Base-by-base conservation (phyloP, 2,329 filamentous ascomycete genomes). In the Microcyclospora pomicola region DNA sequence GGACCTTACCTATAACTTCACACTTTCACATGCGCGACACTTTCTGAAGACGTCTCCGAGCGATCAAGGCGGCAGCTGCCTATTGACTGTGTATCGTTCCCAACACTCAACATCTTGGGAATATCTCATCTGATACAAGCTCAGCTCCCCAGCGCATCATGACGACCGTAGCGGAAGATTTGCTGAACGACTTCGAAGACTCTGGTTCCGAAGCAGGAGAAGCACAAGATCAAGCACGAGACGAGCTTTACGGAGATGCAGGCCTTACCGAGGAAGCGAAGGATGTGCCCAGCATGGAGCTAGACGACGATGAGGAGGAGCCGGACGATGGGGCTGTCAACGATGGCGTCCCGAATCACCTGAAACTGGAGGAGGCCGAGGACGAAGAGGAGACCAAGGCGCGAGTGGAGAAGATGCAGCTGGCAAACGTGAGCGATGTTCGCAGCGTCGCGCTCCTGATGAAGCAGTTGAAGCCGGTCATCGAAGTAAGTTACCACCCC, bases 111-210 rank as follows among this genome's bases (percentile, higher is more conserved):
- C 7, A 24, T 4, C 19, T 24, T 24, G 19, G 19, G 19, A 4
- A 24, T 24, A 4, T 24, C 7, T 24, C 19, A 7, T 24, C 19
- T 4, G 19, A 24, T 24, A n/a, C 19, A 24, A 24, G 5, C 19
- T 24, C 19, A 4, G 19, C 19, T 24, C 19, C 5, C 19, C 7
- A 7, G 19, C 19, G 19, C 19, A 24, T 24, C 19, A 92, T 95
- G 86, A 85, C 88, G 59, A 92, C 85, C 33, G 72, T 92, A 46
- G 88, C 84, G 45, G 87, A 96, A 54, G 88, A 96, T 59, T 73
- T 98, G 9, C 71, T 96, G 50, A 83, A 91, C 54, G 85, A 93
- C 58, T 91, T 93, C 47, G 85, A 86, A 52, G 84, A 92, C 55
- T 83, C 78, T 5, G 85, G 78, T 36, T 84, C 84, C 37, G 83